phyloP scores from a whole-genome alignment of 2,329 filamentous ascomycete genomes.

The Colletotrichum sp. region DNA sequence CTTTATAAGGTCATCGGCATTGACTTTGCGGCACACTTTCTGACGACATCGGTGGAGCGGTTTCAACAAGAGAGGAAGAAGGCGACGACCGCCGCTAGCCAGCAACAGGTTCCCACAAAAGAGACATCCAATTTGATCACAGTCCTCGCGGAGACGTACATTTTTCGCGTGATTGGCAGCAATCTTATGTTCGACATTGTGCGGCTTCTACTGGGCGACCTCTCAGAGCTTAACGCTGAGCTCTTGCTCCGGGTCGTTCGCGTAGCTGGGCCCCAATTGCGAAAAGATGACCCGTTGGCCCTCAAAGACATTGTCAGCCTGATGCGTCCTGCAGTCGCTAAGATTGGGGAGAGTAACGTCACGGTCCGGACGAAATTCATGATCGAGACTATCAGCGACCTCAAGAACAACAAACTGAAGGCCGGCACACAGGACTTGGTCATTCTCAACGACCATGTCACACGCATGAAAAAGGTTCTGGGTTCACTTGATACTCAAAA shows the following conservation, averaged over 20 bases:
- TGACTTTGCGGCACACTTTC: constrained; percentile 86
- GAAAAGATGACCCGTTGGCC: constrained; percentile 86
- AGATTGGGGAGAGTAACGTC: constrained; percentile 70
- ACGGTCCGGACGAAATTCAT: constrained; percentile 95
- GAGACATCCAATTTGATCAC: constrained; percentile 79
- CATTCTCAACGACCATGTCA: constrained; percentile 80
- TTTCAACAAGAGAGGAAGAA: constrained; percentile 71
- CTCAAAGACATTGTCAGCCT: constrained; percentile 87
- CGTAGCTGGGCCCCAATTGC: constrained; percentile 79
- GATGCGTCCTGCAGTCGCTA: constrained; percentile 74
- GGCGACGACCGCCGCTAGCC: constrained; percentile 37
- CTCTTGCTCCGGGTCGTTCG: constrained; percentile 84
- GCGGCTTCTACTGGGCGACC: constrained; percentile 72
- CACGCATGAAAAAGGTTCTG: constrained; percentile 87
- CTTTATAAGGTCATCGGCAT: constrained; percentile 86
- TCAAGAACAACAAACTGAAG: constrained; percentile 94
- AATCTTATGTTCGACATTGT: constrained; percentile 92
- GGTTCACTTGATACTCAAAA: constrained; percentile 73
- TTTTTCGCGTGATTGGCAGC: constrained; percentile 85
- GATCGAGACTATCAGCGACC: constrained; percentile 93
- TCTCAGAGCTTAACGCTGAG: constrained; percentile 89
- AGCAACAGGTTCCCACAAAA: constrained; percentile 49
- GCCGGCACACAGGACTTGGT: constrained; percentile 73
- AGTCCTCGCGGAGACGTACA: constrained; percentile 86
- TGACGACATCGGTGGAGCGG: constrained; percentile 78